These are phyloP conservation scores for Bryoerythrophyllum caledonicum DNA, from an alignment of 225 moss, liverwort and hornwort genomes.

Conservation along the genomic window DNA sequence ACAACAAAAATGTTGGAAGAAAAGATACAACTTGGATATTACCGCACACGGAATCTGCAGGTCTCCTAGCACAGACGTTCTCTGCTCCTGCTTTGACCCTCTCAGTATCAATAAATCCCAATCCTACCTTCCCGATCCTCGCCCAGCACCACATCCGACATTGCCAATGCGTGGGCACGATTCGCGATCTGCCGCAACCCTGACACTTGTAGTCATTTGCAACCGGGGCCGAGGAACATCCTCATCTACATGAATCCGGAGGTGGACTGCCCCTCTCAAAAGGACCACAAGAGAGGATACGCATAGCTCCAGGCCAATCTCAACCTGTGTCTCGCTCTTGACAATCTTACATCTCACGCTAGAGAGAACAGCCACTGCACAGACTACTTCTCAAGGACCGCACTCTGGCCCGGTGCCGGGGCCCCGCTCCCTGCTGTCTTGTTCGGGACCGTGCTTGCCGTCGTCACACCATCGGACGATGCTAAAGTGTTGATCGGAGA, in stretches of 20 bases:
- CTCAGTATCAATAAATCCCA: constrained; percentile 56
- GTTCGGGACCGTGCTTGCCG: constrained; percentile 26
- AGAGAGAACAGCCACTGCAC: constrained; percentile 30
- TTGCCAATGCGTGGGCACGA: constrained; percentile 36
- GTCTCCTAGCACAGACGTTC: constrained; percentile 57
- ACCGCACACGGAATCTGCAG: constrained; percentile 49
- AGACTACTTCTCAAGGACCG: constrained; percentile 63
- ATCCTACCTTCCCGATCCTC: constrained; percentile 54
- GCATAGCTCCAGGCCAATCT: constrained; percentile 49
- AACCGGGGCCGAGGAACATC: constrained; percentile 69
- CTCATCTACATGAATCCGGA: constrained; percentile 47
- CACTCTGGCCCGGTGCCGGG: constrained; percentile 56
- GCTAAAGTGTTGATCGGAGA: constrained; percentile 32
- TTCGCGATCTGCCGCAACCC: constrained; percentile 23
- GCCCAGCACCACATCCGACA: constrained; percentile 59
- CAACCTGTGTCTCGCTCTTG: constrained; percentile 42
- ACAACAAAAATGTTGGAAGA: constrained; percentile 36
- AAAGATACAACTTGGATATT: constrained; percentile 53
- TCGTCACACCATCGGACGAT: constrained; percentile 52
- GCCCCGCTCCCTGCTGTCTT: constrained; percentile 46
- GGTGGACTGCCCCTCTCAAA: constrained; percentile 32
- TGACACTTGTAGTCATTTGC: constrained; percentile 33
- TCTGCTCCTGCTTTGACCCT: constrained; percentile 53
- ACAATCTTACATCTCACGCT: constrained; percentile 60
- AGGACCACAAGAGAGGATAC: constrained; percentile 58